Conservation (phyloP, 768 basidiomycete species). For the Lenzites betulinus region DNA sequence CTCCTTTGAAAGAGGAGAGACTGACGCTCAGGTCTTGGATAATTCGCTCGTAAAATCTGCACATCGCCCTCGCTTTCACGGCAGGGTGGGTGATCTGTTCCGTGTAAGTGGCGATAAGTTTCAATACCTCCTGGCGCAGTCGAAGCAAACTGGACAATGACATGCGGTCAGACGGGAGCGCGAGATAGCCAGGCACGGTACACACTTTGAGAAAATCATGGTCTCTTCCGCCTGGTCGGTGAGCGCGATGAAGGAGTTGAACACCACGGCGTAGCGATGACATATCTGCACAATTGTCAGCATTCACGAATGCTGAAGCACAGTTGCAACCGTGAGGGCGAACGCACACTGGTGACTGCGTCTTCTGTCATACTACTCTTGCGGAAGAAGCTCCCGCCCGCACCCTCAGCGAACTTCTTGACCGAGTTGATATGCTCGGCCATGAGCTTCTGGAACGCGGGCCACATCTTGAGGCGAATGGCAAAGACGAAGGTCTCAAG, state of each 20-base stretch:
- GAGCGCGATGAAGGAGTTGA: conserved; percentile 80
- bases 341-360: conserved; percentile 45
- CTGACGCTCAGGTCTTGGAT: conserved; percentile 77
- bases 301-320: background rate
- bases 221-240: conserved; percentile 87
- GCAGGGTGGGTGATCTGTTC: conserved; percentile 62
- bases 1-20: conserved; percentile 19
- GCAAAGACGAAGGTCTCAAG: conserved; percentile 81
- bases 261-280: conserved; percentile 75
- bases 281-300: conserved; percentile 51
- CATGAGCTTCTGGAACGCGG: conserved; percentile 89
- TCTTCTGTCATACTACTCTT: conserved; percentile 66
- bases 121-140: conserved; percentile 81
- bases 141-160: conserved; percentile 63
- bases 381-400: conserved; percentile 61
- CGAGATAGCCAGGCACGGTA: background rate
- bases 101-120: conserved; percentile 74
- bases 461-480: conserved; percentile 88
- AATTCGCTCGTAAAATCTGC: conserved; percentile 72
- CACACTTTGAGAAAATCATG: conserved; percentile 95
- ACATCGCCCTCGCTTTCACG: conserved; percentile 66
- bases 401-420: conserved; percentile 80
- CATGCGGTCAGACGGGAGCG: background rate
- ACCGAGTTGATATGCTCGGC: conserved; percentile 80
- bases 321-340: background rate